phyloP scores from a whole-genome alignment of 805 yeast genomes.

The Candida piceae region DNA sequence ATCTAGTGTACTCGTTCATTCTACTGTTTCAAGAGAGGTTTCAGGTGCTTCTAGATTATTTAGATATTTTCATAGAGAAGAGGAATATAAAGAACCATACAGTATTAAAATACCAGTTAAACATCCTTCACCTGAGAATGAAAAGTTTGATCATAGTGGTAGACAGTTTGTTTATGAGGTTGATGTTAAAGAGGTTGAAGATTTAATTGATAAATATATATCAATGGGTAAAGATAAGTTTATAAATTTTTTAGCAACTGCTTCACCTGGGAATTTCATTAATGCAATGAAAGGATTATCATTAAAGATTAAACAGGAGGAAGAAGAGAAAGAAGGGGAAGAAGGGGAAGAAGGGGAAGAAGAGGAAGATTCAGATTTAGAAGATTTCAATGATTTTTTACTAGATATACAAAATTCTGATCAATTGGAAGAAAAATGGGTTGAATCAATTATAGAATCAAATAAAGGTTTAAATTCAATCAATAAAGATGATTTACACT shows the following conservation, averaged over 20 bases:
- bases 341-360: constrained; percentile 10
- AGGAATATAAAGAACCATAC: constrained; percentile 1
- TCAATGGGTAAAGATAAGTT: constrained; percentile 24
- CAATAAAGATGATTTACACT: constrained; percentile 9
- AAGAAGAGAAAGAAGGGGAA: constrained; percentile 6
- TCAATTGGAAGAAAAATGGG: neutral
- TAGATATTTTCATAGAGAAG: too few relatives aligned
- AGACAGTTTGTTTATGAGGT: constrained; percentile 19
- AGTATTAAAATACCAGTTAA: constrained; percentile 21
- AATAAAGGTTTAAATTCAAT: constrained; percentile 5
- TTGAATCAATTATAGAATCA: neutral
- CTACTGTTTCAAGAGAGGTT: too few relatives aligned
- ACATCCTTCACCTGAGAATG: constrained; percentile 18
- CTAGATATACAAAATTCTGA: constrained; percentile 1
- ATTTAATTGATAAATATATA: constrained; percentile 15
- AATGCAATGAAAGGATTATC: constrained; percentile 17
- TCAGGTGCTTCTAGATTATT: too few relatives aligned
- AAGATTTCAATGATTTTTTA: constrained; percentile 4
- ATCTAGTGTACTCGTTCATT: too few relatives aligned
- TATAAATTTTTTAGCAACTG: constrained; percentile 25
- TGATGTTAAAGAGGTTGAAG: constrained; percentile 25
- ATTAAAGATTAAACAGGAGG: constrained; percentile 9
- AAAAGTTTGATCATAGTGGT: constrained; percentile 18
- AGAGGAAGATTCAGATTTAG: constrained; percentile 2
- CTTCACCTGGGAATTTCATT: constrained; percentile 21